phyloP scores from a whole-genome alignment of 2,329 filamentous ascomycete species.

The Nemania diffusa region DNA sequence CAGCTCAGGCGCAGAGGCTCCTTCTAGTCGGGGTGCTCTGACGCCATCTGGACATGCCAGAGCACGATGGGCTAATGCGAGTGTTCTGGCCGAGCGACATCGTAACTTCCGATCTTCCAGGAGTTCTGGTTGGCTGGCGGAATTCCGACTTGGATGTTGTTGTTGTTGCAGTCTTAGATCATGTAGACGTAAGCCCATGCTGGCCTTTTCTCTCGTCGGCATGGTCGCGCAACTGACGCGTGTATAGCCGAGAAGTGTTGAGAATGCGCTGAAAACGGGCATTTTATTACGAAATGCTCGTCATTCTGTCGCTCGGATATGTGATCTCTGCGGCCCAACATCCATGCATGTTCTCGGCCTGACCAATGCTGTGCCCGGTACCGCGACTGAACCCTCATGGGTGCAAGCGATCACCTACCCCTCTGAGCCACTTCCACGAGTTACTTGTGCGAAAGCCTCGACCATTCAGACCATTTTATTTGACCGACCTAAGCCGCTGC shows the following conservation, averaged over 20 bases:
- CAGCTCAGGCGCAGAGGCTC: conserved; percentile 94
- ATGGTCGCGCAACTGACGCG: conserved; percentile 42
- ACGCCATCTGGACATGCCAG: conserved; percentile 67
- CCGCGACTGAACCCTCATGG: conserved; percentile 73
- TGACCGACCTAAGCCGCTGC: conserved; percentile 82
- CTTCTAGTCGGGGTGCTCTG: conserved; percentile 69
- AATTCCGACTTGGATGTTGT: conserved; percentile 93
- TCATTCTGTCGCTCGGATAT: conserved; percentile 82
- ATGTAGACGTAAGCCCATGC: conserved; percentile 77
- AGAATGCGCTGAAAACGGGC: conserved; percentile 85
- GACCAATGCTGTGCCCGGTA: conserved; percentile 70
- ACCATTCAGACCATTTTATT: conserved; percentile 91
- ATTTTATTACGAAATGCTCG: conserved; percentile 85
- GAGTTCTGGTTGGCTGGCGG: conserved; percentile 93
- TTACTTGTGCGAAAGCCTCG: conserved; percentile 76
- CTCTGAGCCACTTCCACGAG: conserved; percentile 69
- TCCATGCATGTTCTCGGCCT: conserved; percentile 88
- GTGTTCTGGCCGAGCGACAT: conserved; percentile 98
- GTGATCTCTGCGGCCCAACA: conserved; percentile 83
- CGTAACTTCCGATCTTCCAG: conserved; percentile 74
- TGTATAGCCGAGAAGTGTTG: conserved; percentile 77
- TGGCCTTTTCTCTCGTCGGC: conserved; percentile 4
- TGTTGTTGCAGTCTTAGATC: conserved; percentile 87
- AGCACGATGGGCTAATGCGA: conserved; percentile 91
- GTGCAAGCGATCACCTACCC: conserved; percentile 69